phyloP scores from a whole-genome alignment of 176 grass and related monocot species.

The Olyra latifolia region DNA sequence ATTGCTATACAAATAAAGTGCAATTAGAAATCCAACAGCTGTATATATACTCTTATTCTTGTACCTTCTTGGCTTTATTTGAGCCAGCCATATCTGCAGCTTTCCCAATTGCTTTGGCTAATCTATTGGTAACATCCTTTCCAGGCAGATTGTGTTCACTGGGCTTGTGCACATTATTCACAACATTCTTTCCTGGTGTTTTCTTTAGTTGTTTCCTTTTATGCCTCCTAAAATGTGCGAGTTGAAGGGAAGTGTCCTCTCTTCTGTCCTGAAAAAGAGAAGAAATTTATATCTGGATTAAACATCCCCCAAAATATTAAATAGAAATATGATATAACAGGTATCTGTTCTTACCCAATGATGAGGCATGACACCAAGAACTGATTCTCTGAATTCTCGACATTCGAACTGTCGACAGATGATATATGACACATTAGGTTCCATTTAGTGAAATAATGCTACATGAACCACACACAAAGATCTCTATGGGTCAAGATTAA shows the following conservation, averaged over 20 bases:
- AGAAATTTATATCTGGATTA: slow-evolving; percentile 14
- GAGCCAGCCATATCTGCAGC: slow-evolving; percentile 84
- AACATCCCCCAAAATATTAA: slow-evolving; percentile 11
- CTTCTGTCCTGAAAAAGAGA: slow-evolving; percentile 75
- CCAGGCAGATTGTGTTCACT: slow-evolving; percentile 81
- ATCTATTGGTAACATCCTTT: slow-evolving; percentile 84
- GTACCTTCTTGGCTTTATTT: slow-evolving; percentile 78
- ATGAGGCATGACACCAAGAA: slow-evolving; percentile 96
- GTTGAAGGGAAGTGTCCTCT: slow-evolving; percentile 82
- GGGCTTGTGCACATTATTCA: slow-evolving; percentile 71
- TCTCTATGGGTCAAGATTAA: background rate
- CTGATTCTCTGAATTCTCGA: slow-evolving; percentile 94
- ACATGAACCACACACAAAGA: background rate
- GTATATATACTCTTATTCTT: background rate
- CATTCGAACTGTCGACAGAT: slow-evolving; percentile 89
- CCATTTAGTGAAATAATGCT: background rate
- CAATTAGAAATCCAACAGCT: background rate
- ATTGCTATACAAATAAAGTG: background rate
- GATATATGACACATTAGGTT: slow-evolving; percentile 30
- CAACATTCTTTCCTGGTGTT: slow-evolving; percentile 52
- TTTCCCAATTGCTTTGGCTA: slow-evolving; percentile 83
- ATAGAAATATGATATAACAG: slow-evolving; percentile 6
- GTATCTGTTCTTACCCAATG: slow-evolving; percentile 65
- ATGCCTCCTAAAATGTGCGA: slow-evolving; percentile 78
- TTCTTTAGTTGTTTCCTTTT: slow-evolving; percentile 89